A percentile compares a stretch with the other conserved stretches of the same genome.
Conservation (phyloP, 106 monocot genomes). For the Acorus calamus region DNA sequence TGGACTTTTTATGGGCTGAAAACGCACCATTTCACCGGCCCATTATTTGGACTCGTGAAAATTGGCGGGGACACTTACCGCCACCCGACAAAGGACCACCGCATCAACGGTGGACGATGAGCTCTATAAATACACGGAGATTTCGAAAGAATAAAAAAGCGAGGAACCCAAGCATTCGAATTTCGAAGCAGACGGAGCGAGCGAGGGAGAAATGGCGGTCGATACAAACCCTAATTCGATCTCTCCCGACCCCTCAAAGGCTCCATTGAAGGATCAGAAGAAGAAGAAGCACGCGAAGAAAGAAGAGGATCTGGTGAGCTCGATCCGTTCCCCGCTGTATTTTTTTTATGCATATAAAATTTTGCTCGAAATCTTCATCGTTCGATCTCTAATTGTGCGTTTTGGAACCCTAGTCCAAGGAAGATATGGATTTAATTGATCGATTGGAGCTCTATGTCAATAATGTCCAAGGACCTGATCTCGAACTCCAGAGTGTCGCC, state of each 20-base stretch:
- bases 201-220: conserved; percentile 31
- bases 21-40: too few species aligned
- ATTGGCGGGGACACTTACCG: too few species aligned
- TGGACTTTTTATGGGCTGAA: too few species aligned
- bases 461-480: conserved; percentile 75
- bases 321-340: not conserved
- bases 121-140: too few species aligned
- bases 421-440: conserved; percentile 87
- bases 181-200: too few species aligned
- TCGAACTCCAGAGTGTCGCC: conserved; percentile 86
- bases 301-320: conserved; percentile 84
- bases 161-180: too few species aligned
- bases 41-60: too few species aligned
- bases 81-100: too few species aligned
- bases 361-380: not conserved
- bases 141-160: too few species aligned
- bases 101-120: too few species aligned
- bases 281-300: conserved; percentile 97
- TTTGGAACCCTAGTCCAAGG: conserved; percentile 50
- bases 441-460: conserved; percentile 85
- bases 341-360: not conserved
- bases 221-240: conserved; percentile 45
- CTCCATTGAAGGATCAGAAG: conserved; percentile 32
- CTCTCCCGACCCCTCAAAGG: conserved; percentile 17
- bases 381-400: not conserved